Conservation (phyloP, 345 rosid species). For the Limnanthes douglasii region DNA sequence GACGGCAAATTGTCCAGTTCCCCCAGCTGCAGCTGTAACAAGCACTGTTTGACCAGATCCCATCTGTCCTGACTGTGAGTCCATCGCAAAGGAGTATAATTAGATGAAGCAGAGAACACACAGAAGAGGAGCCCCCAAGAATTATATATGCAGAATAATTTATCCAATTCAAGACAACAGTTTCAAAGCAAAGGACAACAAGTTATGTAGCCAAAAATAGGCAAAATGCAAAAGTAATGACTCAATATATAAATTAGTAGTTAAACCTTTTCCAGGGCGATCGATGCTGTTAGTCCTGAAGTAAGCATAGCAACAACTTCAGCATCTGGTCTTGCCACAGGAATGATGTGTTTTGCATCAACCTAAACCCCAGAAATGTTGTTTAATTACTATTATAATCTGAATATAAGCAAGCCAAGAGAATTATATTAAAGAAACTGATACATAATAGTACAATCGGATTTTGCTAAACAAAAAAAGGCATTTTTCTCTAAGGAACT, state of each 20-base stretch:
- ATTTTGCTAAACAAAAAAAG: conserved; percentile 1
- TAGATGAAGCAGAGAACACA: conserved; percentile 1
- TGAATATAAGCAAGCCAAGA: too few species aligned
- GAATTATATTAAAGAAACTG: too few species aligned
- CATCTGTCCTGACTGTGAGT: conserved; percentile 68
- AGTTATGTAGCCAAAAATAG: background rate
- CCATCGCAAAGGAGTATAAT: conserved; percentile 6
- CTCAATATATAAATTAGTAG: background rate
- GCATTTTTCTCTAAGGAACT: conserved; percentile 2
- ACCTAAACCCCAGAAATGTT: conserved; percentile 28
- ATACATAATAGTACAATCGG: conserved; percentile 3
- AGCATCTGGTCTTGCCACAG: conserved; percentile 87
- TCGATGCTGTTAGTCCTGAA: conserved; percentile 92
- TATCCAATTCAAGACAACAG: too few species aligned
- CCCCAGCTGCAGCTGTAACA: conserved; percentile 98
- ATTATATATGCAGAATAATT: too few species aligned
- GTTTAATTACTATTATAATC: background rate
- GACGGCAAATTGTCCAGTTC: conserved; percentile 96
- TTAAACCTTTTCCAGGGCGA: conserved; percentile 83
- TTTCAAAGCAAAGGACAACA: background rate
- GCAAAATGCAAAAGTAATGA: background rate
- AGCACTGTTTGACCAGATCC: conserved; percentile 65
- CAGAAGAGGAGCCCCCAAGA: background rate
- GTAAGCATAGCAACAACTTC: conserved; percentile 99
- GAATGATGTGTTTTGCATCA: conserved; percentile 59